These are phyloP conservation scores for Pleoardoris graminearum DNA, from an alignment of 2,329 filamentous ascomycete genomes.

Conservation along the genomic window DNA sequence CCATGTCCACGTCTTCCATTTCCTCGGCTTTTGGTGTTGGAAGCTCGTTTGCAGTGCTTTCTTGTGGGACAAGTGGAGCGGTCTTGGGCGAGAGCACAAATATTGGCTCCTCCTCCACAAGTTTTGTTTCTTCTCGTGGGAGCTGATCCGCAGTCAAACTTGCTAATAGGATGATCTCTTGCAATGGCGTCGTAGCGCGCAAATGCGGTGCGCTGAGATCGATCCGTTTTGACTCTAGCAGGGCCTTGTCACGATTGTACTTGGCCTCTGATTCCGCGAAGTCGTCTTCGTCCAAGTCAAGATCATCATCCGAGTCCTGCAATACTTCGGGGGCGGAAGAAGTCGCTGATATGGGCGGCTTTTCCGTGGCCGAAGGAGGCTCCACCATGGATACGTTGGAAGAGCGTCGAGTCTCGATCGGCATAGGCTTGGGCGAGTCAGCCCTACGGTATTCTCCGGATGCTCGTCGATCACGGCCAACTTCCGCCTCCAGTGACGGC, in stretches of 20 bases:
- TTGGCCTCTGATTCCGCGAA: slow-evolving; percentile 52
- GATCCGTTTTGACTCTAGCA: slow-evolving; percentile 48
- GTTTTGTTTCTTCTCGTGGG: slow-evolving; percentile 21
- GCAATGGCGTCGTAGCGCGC: slow-evolving; percentile 49
- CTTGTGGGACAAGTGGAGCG: slow-evolving; percentile 16
- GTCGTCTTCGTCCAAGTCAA: slow-evolving; percentile 52
- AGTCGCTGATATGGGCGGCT: slow-evolving; percentile 33
- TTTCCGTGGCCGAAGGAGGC: slow-evolving; percentile 30
- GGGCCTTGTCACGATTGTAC: slow-evolving; percentile 51
- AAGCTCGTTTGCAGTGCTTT: slow-evolving; percentile 29
- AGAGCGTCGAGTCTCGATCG: slow-evolving; percentile 36
- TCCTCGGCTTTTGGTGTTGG: slow-evolving; percentile 44
- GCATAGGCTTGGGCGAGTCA: slow-evolving; percentile 29
- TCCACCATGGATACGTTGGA: slow-evolving; percentile 44
- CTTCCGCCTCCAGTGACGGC: slow-evolving; percentile 19
- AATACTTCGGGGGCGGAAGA: slow-evolving; percentile 38
- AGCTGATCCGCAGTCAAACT: slow-evolving; percentile 43
- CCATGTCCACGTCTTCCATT: slow-evolving; percentile 36
- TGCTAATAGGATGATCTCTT: slow-evolving; percentile 49
- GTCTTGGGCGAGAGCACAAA: slow-evolving; percentile 19
- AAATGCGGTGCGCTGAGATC: slow-evolving; percentile 49
- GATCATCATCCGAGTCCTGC: slow-evolving; percentile 52
- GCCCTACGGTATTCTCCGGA: slow-evolving; percentile 27
- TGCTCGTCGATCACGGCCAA: slow-evolving; percentile 25
- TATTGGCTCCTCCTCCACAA: slow-evolving; percentile 23